These are phyloP conservation scores for Pilasporangium apinafurcum DNA, from an alignment of 352 stramenopile genomes.

Conservation along the genomic window DNA sequence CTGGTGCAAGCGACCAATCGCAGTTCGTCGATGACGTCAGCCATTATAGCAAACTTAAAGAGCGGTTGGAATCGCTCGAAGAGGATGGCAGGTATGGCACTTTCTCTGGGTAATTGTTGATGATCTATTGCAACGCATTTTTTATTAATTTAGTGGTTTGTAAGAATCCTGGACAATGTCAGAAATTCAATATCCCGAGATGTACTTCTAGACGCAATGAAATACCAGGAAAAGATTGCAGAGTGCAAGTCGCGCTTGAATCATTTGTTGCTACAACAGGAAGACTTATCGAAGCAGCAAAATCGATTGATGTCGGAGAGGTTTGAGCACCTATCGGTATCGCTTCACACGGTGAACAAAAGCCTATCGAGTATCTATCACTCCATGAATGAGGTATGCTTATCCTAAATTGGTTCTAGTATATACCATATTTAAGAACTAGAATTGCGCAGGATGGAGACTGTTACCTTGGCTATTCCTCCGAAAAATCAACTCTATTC, in stretches of 20 bases:
- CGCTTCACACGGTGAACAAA: slow-evolving; percentile 10
- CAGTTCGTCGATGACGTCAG: too few species aligned
- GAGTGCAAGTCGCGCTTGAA: slow-evolving; percentile 6
- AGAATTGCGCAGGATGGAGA: slow-evolving; percentile 38
- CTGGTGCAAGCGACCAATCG: too few species aligned
- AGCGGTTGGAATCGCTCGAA: too few species aligned
- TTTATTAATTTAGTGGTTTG: slow-evolving; percentile 1
- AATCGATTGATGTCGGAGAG: background rate
- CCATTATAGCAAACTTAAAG: too few species aligned
- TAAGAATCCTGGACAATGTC: background rate
- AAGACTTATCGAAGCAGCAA: slow-evolving; percentile 2
- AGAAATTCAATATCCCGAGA: slow-evolving; percentile 1
- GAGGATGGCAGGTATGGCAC: too few species aligned
- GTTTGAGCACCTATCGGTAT: slow-evolving; percentile 2
- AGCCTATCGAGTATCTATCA: slow-evolving; percentile 20
- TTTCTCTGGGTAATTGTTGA: too few species aligned
- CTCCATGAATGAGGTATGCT: slow-evolving; percentile 16
- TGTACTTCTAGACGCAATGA: slow-evolving; percentile 1
- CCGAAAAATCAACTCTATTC: slow-evolving; percentile 22
- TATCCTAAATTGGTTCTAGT: background rate
- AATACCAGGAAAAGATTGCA: slow-evolving; percentile 6
- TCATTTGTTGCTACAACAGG: slow-evolving; percentile 6
- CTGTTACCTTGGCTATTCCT: slow-evolving; percentile 25
- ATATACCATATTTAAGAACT: background rate
- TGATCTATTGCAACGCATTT: background rate